Percentiles rank a stretch among this genome's conserved stretches.
phyloP scores from a whole-genome alignment of 106 monocot species.

The Dendrobium officinale region DNA sequence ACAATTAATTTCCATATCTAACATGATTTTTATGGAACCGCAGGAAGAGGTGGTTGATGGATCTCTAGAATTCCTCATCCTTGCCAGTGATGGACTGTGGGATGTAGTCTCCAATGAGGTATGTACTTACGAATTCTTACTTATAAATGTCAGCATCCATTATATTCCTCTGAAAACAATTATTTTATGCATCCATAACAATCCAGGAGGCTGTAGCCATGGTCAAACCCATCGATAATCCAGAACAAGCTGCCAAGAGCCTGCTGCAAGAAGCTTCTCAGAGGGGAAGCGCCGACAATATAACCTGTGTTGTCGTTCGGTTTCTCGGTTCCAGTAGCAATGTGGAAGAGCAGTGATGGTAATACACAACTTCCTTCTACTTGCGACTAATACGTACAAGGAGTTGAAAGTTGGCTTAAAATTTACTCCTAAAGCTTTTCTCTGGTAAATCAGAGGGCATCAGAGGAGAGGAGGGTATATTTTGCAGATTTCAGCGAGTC shows the following conservation, averaged over 20 bases:
- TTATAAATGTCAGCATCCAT: neutral
- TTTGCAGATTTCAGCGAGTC: neutral
- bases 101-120: slow-evolving; percentile 96
- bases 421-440: neutral
- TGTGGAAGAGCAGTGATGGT: neutral
- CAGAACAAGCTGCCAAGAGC: slow-evolving; percentile 61
- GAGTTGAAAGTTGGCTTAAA: neutral
- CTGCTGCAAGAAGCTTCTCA: slow-evolving; percentile 58
- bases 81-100: slow-evolving; percentile 96
- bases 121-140: neutral
- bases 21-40: neutral
- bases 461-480: neutral
- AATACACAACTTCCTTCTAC: neutral
- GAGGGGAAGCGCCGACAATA: slow-evolving; percentile 71
- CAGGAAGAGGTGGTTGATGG: slow-evolving; percentile 87
- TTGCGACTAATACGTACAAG: neutral
- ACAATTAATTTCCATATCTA: neutral
- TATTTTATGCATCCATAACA: neutral
- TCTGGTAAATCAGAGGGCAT: neutral
- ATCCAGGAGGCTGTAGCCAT: slow-evolving; percentile 66
- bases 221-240: slow-evolving; percentile 47
- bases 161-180: neutral
- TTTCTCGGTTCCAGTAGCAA: slow-evolving; percentile 22
- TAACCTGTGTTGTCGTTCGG: slow-evolving; percentile 61
- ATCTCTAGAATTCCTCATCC: slow-evolving; percentile 91